phyloP scores from a whole-genome alignment of 2,329 filamentous ascomycete genomes.

The Stemphylium vesicarium region DNA sequence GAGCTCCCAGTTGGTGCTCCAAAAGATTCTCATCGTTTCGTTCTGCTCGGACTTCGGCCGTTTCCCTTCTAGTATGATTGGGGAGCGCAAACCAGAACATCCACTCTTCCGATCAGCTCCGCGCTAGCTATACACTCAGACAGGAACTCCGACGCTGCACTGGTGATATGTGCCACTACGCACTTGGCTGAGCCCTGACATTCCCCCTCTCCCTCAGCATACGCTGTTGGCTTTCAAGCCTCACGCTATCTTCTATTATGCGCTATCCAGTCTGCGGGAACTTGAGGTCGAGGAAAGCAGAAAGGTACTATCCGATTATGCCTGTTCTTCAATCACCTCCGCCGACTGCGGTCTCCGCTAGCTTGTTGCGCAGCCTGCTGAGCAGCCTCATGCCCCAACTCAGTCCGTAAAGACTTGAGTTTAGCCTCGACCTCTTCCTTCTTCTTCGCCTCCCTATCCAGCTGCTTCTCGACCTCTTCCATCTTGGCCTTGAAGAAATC shows the following conservation, averaged over 20 bases:
- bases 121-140: no score
- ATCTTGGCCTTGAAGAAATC: slow-evolving; percentile 40
- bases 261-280: neutral
- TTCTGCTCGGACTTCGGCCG: neutral
- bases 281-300: neutral
- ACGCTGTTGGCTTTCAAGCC: neutral
- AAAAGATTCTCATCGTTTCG: neutral
- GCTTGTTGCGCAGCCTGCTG: slow-evolving; percentile 48
- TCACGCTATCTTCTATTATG: neutral
- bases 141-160: no score
- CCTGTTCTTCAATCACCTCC: slow-evolving; percentile 28
- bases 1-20: neutral
- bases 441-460: slow-evolving; percentile 40
- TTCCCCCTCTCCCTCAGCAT: neutral
- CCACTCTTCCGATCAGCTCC: no score
- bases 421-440: slow-evolving; percentile 41
- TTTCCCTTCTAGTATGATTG: neutral
- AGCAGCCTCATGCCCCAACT: slow-evolving; percentile 45
- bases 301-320: neutral
- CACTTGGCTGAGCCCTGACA: neutral
- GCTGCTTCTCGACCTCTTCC: slow-evolving; percentile 40
- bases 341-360: slow-evolving; percentile 45
- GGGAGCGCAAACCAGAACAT: neutral
- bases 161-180: no score
- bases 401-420: slow-evolving; percentile 39